These are phyloP conservation scores for Crithidia brevicula DNA, from an alignment of 208 protist species.

Conservation along the genomic window DNA sequence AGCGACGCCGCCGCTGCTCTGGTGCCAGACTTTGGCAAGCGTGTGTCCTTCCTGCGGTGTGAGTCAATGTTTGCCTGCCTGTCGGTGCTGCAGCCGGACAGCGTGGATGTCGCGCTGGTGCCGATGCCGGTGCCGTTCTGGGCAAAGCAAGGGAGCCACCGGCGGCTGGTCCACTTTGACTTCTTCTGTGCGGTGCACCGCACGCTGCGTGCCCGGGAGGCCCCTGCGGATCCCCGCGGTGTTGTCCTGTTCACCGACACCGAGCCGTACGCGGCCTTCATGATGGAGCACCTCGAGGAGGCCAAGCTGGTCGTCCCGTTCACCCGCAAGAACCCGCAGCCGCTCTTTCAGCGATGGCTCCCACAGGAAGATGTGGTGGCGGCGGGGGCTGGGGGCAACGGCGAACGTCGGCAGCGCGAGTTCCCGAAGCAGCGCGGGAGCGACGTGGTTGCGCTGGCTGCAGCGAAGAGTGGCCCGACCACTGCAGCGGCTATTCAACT, in stretches of 20 bases:
- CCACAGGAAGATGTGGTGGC: conserved; percentile 10
- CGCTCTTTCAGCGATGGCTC: conserved; percentile 47
- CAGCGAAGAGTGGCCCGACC: conserved; percentile 28
- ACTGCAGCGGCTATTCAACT: conserved; percentile 17
- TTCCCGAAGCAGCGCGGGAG: conserved; percentile 22
- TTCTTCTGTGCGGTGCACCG: conserved; percentile 69
- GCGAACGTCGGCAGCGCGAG: conserved; percentile 12
- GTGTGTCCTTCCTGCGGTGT: conserved; percentile 72
- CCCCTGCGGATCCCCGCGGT: conserved; percentile 60
- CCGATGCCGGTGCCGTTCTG: conserved; percentile 82
- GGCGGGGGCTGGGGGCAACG: background rate
- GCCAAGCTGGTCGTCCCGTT: conserved; percentile 80
- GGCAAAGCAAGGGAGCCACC: conserved; percentile 63
- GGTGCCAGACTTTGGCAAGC: conserved; percentile 6
- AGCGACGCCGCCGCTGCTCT: conserved; percentile 40
- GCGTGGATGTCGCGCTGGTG: conserved; percentile 64
- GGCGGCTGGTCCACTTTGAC: conserved; percentile 69
- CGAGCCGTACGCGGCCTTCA: conserved; percentile 77
- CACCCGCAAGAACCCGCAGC: conserved; percentile 70
- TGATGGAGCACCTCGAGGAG: conserved; percentile 85
- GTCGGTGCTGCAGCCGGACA: conserved; percentile 40
- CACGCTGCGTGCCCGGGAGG: conserved; percentile 34
- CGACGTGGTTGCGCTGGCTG: conserved; percentile 26
- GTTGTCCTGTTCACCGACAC: conserved; percentile 82
- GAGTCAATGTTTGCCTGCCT: conserved; percentile 79